Base-by-base conservation (phyloP, 176 grass and related monocot genomes). In the Aegilops speltoides region DNA sequence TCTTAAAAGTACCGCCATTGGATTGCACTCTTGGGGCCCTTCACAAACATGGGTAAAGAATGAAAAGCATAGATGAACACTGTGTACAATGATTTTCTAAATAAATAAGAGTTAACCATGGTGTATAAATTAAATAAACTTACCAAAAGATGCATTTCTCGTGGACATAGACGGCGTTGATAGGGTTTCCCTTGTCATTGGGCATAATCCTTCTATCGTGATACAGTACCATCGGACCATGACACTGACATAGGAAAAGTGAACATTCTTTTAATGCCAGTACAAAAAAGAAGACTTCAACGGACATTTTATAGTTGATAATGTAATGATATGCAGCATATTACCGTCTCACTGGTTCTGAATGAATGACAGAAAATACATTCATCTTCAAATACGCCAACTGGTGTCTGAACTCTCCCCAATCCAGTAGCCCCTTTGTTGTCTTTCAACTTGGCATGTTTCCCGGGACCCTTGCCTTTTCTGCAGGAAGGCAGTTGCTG, bases 311-410 rank as follows among this genome's bases (percentile, higher is more conserved):
- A 13, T 17, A 13, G 4, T 28, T 8, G 5, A 63, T 50, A 69
- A 32, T 80, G 62, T 7, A 48, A 78, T 33, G 13, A 40, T 32
- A 50, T 31, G 7, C 13, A 74, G 11, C 63, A n/a, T 28, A 52
- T 87, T 77, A 92, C 93, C 90, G 40, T 2, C 67, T 80, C 7
- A 20, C 8, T 22, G 13, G 66, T 89, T 85, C 90, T 94, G 76
- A 94, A 92, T 14, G 94, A 92, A 89, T 94, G 92, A 50, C 92
- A 97, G 69, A 94, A 97, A 84, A 64, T 64, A 73, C 94, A 97
- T 89, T 94, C 94, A 76, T 97, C 92, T 74, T 87, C 83, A 82
- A 80, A 94, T 56, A 94, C 48, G 41, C 84, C 37, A 6, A 87
- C 85, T 59, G 94, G 91, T 19, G 88, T 87, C 64, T 13, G 79